Percentiles rank a stretch among this genome's conserved stretches.
Evolutionary conservation across 495 filamentous ascomycete genomes (phyloP).

Genomic region (Cladorrhinum samala): DNA sequence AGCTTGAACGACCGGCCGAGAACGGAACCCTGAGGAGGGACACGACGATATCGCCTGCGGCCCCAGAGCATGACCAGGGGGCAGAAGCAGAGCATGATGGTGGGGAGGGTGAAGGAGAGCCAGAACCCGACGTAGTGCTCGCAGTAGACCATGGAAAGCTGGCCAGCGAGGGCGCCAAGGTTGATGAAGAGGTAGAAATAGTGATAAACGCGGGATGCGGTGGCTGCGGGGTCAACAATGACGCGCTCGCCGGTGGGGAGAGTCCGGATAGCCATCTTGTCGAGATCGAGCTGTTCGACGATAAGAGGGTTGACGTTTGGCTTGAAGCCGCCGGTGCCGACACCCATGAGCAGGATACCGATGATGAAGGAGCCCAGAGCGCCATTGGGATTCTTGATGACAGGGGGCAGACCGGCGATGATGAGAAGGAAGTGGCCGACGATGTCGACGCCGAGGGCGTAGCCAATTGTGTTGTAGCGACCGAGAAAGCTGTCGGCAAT

Average conservation of each 20-base stretch:
- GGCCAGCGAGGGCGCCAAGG: constrained; percentile 51
- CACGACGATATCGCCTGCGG: constrained; percentile 51
- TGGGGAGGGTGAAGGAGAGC: constrained; percentile 60
- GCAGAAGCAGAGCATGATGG: constrained; percentile 50
- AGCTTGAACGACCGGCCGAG: constrained; percentile 53
- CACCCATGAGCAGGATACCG: constrained; percentile 59
- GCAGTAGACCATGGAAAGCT: constrained; percentile 53
- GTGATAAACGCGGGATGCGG: constrained; percentile 53
- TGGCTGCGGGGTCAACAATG: constrained; percentile 63
- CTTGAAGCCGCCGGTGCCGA: constrained; percentile 63
- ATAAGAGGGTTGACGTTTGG: constrained; percentile 58
- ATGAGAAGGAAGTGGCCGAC: constrained; percentile 62
- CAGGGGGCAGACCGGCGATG: constrained; percentile 54
- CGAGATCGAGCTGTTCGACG: constrained; percentile 45
- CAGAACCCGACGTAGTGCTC: constrained; percentile 75
- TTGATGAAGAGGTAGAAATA: constrained; percentile 70
- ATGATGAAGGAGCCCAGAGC: constrained; percentile 55
- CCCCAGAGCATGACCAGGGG: constrained; percentile 58
- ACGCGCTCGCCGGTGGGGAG: constrained; percentile 54
- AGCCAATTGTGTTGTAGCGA: constrained; percentile 62
- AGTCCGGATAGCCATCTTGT: constrained; percentile 37
- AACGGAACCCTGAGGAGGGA: constrained; percentile 58
- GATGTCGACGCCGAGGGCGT: constrained; percentile 51
- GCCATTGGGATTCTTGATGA: constrained; percentile 48
- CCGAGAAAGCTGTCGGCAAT: constrained; percentile 68